These are phyloP conservation scores for Pleurotus sapidus DNA, from an alignment of 768 basidiomycete genomes.

Conservation along the genomic window DNA sequence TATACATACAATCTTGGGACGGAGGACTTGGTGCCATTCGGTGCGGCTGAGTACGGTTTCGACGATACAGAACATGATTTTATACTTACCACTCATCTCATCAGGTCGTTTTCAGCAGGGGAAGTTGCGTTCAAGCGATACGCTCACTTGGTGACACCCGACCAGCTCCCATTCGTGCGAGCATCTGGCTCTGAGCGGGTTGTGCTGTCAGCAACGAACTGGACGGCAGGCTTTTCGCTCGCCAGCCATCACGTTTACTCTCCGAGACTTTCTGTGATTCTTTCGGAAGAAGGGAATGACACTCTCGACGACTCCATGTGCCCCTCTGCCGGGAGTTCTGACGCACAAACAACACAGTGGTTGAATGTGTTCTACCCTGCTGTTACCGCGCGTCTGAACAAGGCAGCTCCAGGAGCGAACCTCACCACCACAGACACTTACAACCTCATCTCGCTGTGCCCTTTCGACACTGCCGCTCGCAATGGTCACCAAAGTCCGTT, in stretches of 20 bases:
- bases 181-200: slow-evolving; percentile 54
- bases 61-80: neutral
- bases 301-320: slow-evolving; percentile 71
- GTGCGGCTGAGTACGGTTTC: slow-evolving; percentile 55
- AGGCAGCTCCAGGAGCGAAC: slow-evolving; percentile 58
- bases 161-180: slow-evolving; percentile 48
- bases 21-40: slow-evolving; percentile 63
- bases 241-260: slow-evolving; percentile 45
- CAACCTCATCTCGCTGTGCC: slow-evolving; percentile 69
- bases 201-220: slow-evolving; percentile 64
- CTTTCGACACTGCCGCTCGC: slow-evolving; percentile 71
- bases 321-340: slow-evolving; percentile 47
- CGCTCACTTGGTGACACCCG: slow-evolving; percentile 35
- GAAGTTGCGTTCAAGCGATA: slow-evolving; percentile 53
- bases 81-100: neutral
- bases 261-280: slow-evolving; percentile 52
- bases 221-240: slow-evolving; percentile 63
- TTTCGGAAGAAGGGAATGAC: slow-evolving; percentile 64
- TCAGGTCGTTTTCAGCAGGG: slow-evolving; percentile 52
- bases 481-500: slow-evolving; percentile 51
- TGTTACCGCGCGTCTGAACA: slow-evolving; percentile 59
- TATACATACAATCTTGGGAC: slow-evolving; percentile 59
- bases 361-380: slow-evolving; percentile 48
- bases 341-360: slow-evolving; percentile 50
- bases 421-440: slow-evolving; percentile 53